phyloP scores from a whole-genome alignment of 768 basidiomycete species.

The Jaapia argillacea region DNA sequence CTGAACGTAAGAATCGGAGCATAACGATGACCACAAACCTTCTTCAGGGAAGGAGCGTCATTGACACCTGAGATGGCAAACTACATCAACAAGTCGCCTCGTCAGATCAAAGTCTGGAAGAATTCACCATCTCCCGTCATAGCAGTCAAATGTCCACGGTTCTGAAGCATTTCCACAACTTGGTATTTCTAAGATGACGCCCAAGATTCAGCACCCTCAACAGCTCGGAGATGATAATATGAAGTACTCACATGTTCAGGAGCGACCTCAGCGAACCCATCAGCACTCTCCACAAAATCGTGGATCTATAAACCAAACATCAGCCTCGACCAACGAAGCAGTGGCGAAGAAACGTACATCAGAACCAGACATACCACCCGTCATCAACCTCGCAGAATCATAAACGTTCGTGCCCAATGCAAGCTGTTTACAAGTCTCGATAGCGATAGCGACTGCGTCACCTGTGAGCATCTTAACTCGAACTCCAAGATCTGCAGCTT shows the following conservation, averaged over 20 bases:
- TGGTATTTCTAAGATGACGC: constrained; percentile 14
- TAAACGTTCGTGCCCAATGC: constrained; percentile 34
- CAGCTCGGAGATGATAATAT: not conserved
- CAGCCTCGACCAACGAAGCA: not conserved
- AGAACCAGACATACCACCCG: constrained; percentile 31
- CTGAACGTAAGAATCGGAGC: constrained; percentile 8
- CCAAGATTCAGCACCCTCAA: not conserved
- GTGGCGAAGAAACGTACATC: constrained; percentile 12
- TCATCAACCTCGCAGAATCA: constrained; percentile 33
- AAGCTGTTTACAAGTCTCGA: constrained; percentile 36
- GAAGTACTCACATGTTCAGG: constrained; percentile 30
- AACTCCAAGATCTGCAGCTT: constrained; percentile 32
- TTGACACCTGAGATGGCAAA: constrained; percentile 9
- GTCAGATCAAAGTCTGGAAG: not conserved
- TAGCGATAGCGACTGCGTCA: constrained; percentile 39
- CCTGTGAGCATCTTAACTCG: constrained; percentile 42
- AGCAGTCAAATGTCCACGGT: constrained; percentile 29
- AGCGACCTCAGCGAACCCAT: constrained; percentile 41
- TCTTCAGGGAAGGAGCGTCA: constrained; percentile 25
- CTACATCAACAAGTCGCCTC: constrained; percentile 4
- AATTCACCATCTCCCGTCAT: constrained; percentile 31
- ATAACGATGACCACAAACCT: constrained; percentile 9
- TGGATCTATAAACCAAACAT: constrained; percentile 15
- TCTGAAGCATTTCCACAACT: constrained; percentile 29
- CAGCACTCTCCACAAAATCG: constrained; percentile 37